Conservation (phyloP, 2,329 filamentous ascomycete genomes). For the Ophiostoma pallidulum region DNA sequence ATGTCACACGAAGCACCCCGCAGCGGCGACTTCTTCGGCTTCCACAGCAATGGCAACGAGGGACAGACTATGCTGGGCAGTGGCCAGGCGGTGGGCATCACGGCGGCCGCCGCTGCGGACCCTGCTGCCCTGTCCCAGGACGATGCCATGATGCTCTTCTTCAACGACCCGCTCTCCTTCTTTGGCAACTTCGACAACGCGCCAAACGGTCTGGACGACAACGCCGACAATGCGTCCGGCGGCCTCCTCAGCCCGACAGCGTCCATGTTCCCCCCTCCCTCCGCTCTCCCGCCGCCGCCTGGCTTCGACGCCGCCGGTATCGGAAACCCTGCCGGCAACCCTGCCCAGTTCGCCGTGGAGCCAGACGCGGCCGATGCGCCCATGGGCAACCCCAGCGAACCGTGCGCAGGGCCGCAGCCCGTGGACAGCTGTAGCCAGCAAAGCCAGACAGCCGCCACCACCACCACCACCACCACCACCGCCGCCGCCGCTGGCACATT, state of each 20-base stretch:
- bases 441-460: constrained; percentile 15
- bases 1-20: constrained; percentile 10
- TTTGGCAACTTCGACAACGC: constrained; percentile 16
- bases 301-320: constrained; percentile 6
- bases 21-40: constrained; percentile 15
- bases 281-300: neutral
- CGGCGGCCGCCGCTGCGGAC: constrained; percentile 15
- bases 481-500: constrained; percentile 24
- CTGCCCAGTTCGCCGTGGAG: neutral
- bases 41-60: neutral
- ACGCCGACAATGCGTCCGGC: too few species aligned
- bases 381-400: neutral
- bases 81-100: constrained; percentile 17
- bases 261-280: constrained; percentile 4
- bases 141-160: constrained; percentile 34
- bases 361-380: neutral
- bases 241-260: neutral
- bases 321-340: constrained; percentile 17
- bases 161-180: constrained; percentile 33
- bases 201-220: neutral
- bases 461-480: constrained; percentile 20
- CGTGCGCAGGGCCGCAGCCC: constrained; percentile 33
- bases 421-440: constrained; percentile 17
- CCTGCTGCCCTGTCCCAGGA: constrained; percentile 1
- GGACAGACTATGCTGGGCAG: constrained; percentile 1